Percentiles rank a stretch among this genome's conserved stretches.
Conservation (phyloP, 2,329 filamentous ascomycete genomes). For the Curvularia sp. region DNA sequence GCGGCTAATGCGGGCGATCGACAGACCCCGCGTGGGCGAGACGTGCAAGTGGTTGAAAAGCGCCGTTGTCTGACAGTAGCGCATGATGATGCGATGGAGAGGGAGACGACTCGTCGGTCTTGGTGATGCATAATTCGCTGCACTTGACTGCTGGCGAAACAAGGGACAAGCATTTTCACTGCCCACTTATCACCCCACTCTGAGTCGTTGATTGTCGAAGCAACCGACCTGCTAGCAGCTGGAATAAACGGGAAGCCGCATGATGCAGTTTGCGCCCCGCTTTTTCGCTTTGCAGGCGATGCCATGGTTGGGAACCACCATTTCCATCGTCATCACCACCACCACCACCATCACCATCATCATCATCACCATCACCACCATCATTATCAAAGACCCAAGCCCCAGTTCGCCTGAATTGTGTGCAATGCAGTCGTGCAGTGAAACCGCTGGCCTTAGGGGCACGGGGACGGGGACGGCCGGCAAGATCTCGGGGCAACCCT, state of each 20-base stretch:
- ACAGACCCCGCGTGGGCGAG: conserved; percentile 29
- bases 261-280: conserved; percentile 14
- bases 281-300: conserved; percentile 2
- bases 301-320: not conserved
- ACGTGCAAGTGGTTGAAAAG: conserved; percentile 17
- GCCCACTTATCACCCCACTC: conserved; percentile 11
- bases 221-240: conserved; percentile 10
- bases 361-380: not conserved
- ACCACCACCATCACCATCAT: not conserved
- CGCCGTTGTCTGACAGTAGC: conserved; percentile 33
- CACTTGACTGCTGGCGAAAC: conserved; percentile 9
- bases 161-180: conserved; percentile 19
- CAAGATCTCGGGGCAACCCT: conserved; percentile 17
- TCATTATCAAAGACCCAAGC: too few relatives aligned
- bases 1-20: conserved; percentile 41
- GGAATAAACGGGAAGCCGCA: conserved; percentile 12
- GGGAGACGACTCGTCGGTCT: conserved; percentile 15
- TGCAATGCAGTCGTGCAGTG: conserved; percentile 11
- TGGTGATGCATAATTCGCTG: conserved; percentile 21
- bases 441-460: conserved; percentile 17
- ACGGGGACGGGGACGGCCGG: conserved; percentile 13
- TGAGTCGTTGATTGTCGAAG: conserved; percentile 17
- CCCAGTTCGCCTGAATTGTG: conserved; percentile 4
- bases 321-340: not conserved
- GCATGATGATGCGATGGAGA: conserved; percentile 22